Evolutionary conservation across 1,139 yeast species (phyloP), one percentile per base, ranked within the genome.

Genomic region (Magnusiomyces tetraspermus): DNA sequence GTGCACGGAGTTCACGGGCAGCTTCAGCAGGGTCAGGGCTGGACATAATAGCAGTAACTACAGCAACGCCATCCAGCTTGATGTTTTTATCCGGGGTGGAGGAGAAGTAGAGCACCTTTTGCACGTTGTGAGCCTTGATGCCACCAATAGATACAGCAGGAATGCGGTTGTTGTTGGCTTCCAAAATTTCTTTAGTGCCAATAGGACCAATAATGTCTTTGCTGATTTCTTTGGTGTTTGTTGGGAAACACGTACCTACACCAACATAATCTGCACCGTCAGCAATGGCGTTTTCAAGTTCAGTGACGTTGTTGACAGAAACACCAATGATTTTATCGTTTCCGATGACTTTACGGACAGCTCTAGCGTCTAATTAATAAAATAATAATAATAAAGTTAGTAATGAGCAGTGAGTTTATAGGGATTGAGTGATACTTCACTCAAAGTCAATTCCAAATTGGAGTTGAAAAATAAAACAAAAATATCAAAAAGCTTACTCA

Each of bases 81-180:
- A 46, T 31, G 76, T 75, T 1, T 17, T 53, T 52, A 1, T 74
- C 79, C 0, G 75, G 74, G 24, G 76, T 67, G 0, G 72, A 63
- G 42, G 84, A 71, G 47, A 78, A 78, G 55, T 70, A 74, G 54
- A 81, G 57, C 1, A 85, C 85, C 43, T 78, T 71, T 23, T 77
- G 74, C 1, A 81, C 78, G 66, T 87, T 88, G 17, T 73, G 60
- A 21, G 79, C 79, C 63, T 85, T 87, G 53, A 88, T 72, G 0
- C 96, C 96, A n/a, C 96, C 96, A 64, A 88, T 88, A 0, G 85
- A 87, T 13, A 87, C 95, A 30, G 86, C 74, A 52, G 73, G 71
- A 53, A 86, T 66, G 45, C 43, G 46, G 33, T 37, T 51, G 45
- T 45, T 42, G 51, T 74, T 71, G 1, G 65, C 60, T n/a, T 71